Evolutionary conservation across 306 rosid species (phyloP).

Genomic region (Ochetophila trinervis): DNA sequence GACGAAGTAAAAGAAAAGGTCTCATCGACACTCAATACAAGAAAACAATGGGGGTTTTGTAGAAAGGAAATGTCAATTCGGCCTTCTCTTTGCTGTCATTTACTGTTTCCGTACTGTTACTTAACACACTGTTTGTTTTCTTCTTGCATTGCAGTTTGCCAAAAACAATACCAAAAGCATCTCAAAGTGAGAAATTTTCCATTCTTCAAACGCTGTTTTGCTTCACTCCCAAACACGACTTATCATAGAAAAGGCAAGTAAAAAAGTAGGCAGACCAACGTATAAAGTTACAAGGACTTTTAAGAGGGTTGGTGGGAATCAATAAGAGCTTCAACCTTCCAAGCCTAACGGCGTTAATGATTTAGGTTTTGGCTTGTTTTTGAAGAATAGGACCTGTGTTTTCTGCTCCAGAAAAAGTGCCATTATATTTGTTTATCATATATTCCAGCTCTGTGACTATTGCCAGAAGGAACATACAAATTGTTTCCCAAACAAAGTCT

Average conservation of each 20-base stretch:
- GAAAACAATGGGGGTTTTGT: slow-evolving; percentile 8
- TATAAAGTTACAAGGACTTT: not conserved
- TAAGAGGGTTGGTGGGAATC: slow-evolving; percentile 39
- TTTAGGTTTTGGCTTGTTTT: slow-evolving; percentile 41
- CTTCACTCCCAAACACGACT: not conserved
- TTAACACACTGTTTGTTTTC: not conserved
- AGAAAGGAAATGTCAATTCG: slow-evolving; percentile 37
- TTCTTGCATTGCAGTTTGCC: not conserved
- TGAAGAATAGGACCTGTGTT: slow-evolving; percentile 22
- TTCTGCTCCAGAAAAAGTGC: slow-evolving; percentile 35
- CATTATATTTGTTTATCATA: slow-evolving; percentile 28
- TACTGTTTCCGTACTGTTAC: not conserved
- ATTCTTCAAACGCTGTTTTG: not conserved
- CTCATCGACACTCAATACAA: slow-evolving; percentile 40
- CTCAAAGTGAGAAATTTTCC: not conserved
- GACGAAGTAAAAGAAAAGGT: slow-evolving; percentile 13
- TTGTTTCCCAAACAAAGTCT: slow-evolving; percentile 33
- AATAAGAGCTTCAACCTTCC: slow-evolving; percentile 33
- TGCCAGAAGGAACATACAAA: slow-evolving; percentile 20
- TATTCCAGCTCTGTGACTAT: slow-evolving; percentile 22
- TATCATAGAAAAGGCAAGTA: not conserved
- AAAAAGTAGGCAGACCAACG: not conserved
- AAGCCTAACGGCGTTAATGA: slow-evolving; percentile 24
- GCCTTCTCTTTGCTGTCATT: slow-evolving; percentile 23
- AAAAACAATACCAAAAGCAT: not conserved